Conservation (phyloP, 1,139 yeast genomes). For the Hansenula anomala region DNA sequence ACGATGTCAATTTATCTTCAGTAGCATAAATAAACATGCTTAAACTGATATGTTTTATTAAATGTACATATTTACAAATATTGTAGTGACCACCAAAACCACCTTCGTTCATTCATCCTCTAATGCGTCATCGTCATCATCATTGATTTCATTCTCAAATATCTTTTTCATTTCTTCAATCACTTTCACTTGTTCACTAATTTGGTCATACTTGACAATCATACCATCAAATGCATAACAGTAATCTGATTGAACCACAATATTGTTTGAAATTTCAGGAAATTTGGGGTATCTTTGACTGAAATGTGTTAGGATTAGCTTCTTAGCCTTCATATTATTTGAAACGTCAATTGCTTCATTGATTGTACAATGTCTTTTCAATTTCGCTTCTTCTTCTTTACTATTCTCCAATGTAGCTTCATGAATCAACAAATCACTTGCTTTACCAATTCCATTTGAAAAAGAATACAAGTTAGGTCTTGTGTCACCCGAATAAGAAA, state of each 20-base stretch:
- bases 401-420: slow-evolving; percentile 90
- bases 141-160: slow-evolving; percentile 25
- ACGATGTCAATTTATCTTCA: slow-evolving; percentile 22
- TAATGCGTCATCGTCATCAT: slow-evolving; percentile 16
- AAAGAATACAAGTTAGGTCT: slow-evolving; percentile 68
- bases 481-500: slow-evolving; percentile 94
- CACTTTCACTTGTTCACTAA: slow-evolving; percentile 31
- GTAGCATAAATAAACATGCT: neutral
- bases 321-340: slow-evolving; percentile 64
- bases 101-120: neutral
- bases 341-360: slow-evolving; percentile 79
- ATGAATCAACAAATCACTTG: slow-evolving; percentile 79
- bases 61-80: too few species aligned
- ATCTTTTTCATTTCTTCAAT: slow-evolving; percentile 24
- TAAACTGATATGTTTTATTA: too few species aligned
- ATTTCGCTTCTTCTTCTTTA: slow-evolving; percentile 72
- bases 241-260: slow-evolving; percentile 27
- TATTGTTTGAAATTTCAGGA: slow-evolving; percentile 33
- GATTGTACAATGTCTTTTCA: slow-evolving; percentile 86
- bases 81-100: neutral
- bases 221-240: slow-evolving; percentile 62
- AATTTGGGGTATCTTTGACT: slow-evolving; percentile 82
- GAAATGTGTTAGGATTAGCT: slow-evolving; percentile 81
- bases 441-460: slow-evolving; percentile 52
- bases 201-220: slow-evolving; percentile 39